These are phyloP conservation scores for Colletotrichum cereale DNA, from an alignment of 2,329 filamentous ascomycete genomes.

Conservation along the genomic window DNA sequence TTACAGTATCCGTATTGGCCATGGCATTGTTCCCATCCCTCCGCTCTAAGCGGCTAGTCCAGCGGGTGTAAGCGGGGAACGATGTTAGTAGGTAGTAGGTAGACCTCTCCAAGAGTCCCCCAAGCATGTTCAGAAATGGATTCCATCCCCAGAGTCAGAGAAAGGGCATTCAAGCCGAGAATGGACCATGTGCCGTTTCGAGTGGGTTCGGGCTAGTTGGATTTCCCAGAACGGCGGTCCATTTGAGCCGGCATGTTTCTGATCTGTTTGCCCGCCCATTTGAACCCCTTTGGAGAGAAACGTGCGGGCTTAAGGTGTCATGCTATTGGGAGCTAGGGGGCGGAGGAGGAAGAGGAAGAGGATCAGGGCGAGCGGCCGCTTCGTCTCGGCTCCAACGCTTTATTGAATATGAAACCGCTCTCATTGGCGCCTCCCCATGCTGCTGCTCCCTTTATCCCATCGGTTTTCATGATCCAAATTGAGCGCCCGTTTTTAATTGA, in stretches of 20 bases:
- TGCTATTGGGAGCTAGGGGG: conserved; percentile 28
- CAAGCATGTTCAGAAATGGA: conserved; percentile 21
- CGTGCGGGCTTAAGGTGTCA: conserved; percentile 12
- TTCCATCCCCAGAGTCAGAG: conserved; percentile 9
- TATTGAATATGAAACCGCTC: conserved; percentile 27
- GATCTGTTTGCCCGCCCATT: conserved; percentile 3
- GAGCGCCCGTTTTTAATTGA: neutral
- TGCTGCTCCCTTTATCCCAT: neutral
- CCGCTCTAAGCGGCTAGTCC: conserved; percentile 9
- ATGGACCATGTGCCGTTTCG: conserved; percentile 19
- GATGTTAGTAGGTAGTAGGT: conserved; percentile 8
- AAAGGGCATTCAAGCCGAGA: conserved; percentile 21
- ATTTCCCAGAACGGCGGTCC: conserved; percentile 28
- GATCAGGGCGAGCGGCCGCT: conserved; percentile 17
- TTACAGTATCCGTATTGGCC: conserved; percentile 4
- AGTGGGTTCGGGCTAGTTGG: conserved; percentile 25
- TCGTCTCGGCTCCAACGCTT: conserved; percentile 12
- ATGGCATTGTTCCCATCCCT: conserved; percentile 1
- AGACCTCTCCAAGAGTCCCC: neutral
- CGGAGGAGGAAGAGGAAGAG: neutral
- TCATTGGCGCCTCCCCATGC: conserved; percentile 4
- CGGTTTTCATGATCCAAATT: neutral
- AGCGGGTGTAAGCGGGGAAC: conserved; percentile 21
- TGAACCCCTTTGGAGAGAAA: conserved; percentile 20
- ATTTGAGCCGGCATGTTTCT: conserved; percentile 19